Base-by-base conservation (phyloP, 129 eudicot genomes). In the Lonicera japonica region DNA sequence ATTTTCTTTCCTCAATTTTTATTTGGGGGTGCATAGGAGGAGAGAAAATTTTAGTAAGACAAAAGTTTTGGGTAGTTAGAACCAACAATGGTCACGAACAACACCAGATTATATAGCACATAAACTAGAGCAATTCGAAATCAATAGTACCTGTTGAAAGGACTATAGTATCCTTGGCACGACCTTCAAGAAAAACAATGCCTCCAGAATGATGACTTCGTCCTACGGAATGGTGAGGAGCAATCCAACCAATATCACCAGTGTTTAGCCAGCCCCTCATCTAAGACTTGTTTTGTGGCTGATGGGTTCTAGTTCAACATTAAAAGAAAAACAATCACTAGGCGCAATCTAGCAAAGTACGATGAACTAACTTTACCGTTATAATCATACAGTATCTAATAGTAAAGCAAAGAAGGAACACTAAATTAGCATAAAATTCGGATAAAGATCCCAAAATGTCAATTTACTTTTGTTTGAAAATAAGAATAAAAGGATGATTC, bases 161-260 rank as follows among this genome's bases (percentile, higher is more conserved):
- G 70, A 94, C 99, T 51, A 94, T 94, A 40, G 99, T 94, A 69
- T 94, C 99, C 75, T 94, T 94, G 29, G 96, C 96, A 69, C 99
- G 99, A 24, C 99, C 99, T 78, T 88, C 95, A 70, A 88, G 96
- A 75, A 85, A 92, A 67, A 94, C 36, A 64, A 77, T 68, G 36
- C 94, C 99, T 57, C 95, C 95, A 66, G 89, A 72, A 62, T 67
- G 75, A 60, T 92, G 96, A 69, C n/a, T 76, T 72, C 99, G 80
- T 23, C 99, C 99, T 7, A 66, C 54, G 17, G 96, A 80, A 73
- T 88, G 94, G 56, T 56, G 59, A 62, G 96, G 72, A 8, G 78
- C 81, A 75, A 94, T 81, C 96, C 96, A 94, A 15, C 99, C 99
- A 71, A 94, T 85, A 77, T 94, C 99, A 52, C 96, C 99, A 0